Evolutionary conservation across 805 yeast species (phyloP).

Genomic region (Sugiyamaella qingdaonensis): DNA sequence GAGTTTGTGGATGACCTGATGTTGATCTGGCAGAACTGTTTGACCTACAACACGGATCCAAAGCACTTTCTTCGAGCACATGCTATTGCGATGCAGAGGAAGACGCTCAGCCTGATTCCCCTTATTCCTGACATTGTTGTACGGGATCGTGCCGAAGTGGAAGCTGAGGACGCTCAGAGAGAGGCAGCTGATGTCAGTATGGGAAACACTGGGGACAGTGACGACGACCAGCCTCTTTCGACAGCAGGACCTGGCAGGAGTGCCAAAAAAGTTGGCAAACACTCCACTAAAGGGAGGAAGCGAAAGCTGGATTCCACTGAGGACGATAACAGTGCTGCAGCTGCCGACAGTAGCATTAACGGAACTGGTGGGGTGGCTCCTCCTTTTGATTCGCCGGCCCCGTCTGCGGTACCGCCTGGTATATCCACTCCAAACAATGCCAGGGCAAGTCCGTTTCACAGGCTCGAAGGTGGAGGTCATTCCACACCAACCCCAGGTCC

Average conservation of each 20-base stretch:
- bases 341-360: constrained; percentile 3
- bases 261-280: constrained; percentile 33
- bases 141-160: constrained; percentile 45
- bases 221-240: constrained; percentile 15
- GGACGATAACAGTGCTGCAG: constrained; percentile 12
- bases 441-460: constrained; percentile 7
- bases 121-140: constrained; percentile 85
- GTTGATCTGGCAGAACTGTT: constrained; percentile 93
- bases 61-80: constrained; percentile 85
- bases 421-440: constrained; percentile 3
- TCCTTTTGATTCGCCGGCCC: not conserved
- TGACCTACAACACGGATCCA: constrained; percentile 92
- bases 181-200: constrained; percentile 8
- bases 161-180: constrained; percentile 32
- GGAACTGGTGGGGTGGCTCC: constrained; percentile 1
- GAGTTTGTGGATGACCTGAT: constrained; percentile 93
- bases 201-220: constrained; percentile 11
- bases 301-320: constrained; percentile 24
- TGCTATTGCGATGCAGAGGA: constrained; percentile 94
- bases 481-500: constrained; percentile 14
- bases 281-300: constrained; percentile 25
- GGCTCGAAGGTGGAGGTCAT: constrained; percentile 1
- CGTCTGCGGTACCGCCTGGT: constrained; percentile 4
- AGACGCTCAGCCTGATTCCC: constrained; percentile 69
- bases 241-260: constrained; percentile 27